Evolutionary conservation across 2,329 filamentous ascomycete species (phyloP).

Genomic region (Penicillium brevicompactum): DNA sequence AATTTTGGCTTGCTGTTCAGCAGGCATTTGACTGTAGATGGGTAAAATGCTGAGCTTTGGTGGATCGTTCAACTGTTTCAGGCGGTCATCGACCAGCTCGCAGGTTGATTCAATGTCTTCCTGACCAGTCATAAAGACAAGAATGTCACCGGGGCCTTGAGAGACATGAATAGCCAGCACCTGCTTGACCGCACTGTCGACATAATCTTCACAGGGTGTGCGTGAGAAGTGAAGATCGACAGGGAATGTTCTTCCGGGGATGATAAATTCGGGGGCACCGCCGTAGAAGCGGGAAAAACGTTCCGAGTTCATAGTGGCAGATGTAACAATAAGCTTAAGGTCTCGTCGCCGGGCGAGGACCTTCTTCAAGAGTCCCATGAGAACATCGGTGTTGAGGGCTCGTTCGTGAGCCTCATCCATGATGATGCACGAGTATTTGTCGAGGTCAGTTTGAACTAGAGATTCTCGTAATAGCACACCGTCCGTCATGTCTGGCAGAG

Average conservation of each 20-base stretch:
- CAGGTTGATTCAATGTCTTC: slow-evolving; percentile 98
- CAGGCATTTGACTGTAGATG: slow-evolving; percentile 99
- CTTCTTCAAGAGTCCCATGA: slow-evolving; percentile 98
- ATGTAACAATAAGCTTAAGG: slow-evolving; percentile 94
- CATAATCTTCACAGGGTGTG: slow-evolving; percentile 95
- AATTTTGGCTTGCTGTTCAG: slow-evolving; percentile 95
- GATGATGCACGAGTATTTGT: slow-evolving; percentile 96
- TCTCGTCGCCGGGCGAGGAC: slow-evolving; percentile 86
- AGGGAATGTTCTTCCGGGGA: slow-evolving; percentile 93
- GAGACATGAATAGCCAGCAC: slow-evolving; percentile 95
- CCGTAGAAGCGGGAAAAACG: slow-evolving; percentile 95
- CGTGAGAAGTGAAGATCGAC: slow-evolving; percentile 96
- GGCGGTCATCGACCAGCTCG: slow-evolving; percentile 83
- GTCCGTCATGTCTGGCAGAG: slow-evolving; percentile 79
- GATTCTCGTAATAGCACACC: slow-evolving; percentile 93
- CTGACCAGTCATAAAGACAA: slow-evolving; percentile 99
- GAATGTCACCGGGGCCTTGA: slow-evolving; percentile 87
- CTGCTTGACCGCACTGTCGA: slow-evolving; percentile 95
- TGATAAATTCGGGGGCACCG: slow-evolving; percentile 93
- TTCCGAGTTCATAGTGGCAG: slow-evolving; percentile 97
- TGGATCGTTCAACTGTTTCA: slow-evolving; percentile 88
- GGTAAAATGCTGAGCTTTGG: slow-evolving; percentile 92
- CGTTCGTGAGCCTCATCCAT: slow-evolving; percentile 99
- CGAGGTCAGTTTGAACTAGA: slow-evolving; percentile 86
- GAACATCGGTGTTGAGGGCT: slow-evolving; percentile 91